Conservation (phyloP, 768 basidiomycete genomes). For the Lenzites betulinus region DNA sequence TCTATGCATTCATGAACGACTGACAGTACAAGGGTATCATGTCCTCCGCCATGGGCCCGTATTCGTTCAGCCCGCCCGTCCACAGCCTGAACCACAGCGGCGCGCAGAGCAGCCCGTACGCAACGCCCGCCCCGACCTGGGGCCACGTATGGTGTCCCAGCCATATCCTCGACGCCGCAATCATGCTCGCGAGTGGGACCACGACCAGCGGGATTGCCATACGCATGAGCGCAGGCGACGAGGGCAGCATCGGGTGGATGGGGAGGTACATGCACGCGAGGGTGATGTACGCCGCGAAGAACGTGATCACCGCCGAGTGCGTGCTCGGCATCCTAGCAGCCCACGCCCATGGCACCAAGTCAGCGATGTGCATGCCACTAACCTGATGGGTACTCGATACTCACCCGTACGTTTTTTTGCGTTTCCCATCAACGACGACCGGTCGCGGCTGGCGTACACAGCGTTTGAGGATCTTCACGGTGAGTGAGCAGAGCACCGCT, state of each 20-base stretch:
- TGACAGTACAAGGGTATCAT: not conserved
- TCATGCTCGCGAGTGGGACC: constrained; percentile 54
- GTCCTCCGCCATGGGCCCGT: constrained; percentile 28
- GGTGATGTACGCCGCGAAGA: constrained; percentile 59
- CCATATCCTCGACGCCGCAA: constrained; percentile 69
- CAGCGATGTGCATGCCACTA: too few relatives aligned
- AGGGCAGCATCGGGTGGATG: constrained; percentile 54
- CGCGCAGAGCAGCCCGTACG: constrained; percentile 57
- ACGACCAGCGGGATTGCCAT: constrained; percentile 47
- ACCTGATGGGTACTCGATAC: constrained; percentile 19
- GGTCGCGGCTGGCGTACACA: constrained; percentile 70
- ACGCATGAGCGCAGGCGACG: constrained; percentile 39
- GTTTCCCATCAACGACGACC: constrained; percentile 33
- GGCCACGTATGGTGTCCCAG: constrained; percentile 75
- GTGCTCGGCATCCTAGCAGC: constrained; percentile 92
- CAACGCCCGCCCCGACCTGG: constrained; percentile 63
- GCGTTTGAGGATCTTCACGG: constrained; percentile 63
- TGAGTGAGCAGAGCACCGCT: constrained; percentile 53
- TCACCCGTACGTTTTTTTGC: constrained; percentile 70
- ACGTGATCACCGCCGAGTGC: constrained; percentile 71
- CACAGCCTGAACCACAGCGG: constrained; percentile 60
- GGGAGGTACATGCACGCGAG: constrained; percentile 62
- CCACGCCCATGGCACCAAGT: too few relatives aligned
- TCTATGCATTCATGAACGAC: not conserved
- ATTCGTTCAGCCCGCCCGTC: constrained; percentile 39